A percentile compares a stretch with the other conserved stretches of the same genome.
Evolutionary conservation across 192 early-diverging fungal species (phyloP).

Genomic region (Podila horticola): DNA sequence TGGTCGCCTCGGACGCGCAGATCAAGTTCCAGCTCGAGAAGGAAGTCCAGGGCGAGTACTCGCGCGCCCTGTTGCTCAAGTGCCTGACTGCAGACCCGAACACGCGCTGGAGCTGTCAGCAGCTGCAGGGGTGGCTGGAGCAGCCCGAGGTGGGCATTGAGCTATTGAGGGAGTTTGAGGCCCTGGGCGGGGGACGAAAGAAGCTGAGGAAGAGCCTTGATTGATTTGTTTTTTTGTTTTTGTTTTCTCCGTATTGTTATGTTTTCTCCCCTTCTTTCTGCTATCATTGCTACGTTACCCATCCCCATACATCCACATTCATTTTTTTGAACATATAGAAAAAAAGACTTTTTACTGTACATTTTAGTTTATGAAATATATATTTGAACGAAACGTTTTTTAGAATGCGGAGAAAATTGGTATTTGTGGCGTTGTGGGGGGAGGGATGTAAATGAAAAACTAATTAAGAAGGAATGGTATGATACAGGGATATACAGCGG

Average conservation of each 20-base stretch:
- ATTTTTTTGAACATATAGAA: too few relatives aligned
- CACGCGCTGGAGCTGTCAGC: constrained; percentile 53
- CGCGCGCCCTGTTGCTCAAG: constrained; percentile 55
- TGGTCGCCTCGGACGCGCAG: constrained; percentile 57
- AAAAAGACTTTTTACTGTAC: too few relatives aligned
- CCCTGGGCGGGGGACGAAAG: constrained; percentile 42
- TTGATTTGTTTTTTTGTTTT: background rate
- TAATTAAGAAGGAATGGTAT: too few relatives aligned
- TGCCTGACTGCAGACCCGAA: constrained; percentile 57
- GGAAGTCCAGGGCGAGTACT: constrained; percentile 53
- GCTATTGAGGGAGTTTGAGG: constrained; percentile 63
- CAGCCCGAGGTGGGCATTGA: constrained; percentile 49
- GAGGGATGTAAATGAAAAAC: too few relatives aligned
- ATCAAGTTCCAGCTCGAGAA: constrained; percentile 61
- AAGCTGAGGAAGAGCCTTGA: constrained; percentile 46
- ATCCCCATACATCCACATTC: too few relatives aligned
- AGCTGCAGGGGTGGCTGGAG: constrained; percentile 59
- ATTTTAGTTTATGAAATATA: too few relatives aligned
- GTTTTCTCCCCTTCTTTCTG: background rate
- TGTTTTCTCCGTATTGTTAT: background rate
- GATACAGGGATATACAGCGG: background rate
- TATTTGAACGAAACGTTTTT: too few relatives aligned
- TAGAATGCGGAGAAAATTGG: too few relatives aligned
- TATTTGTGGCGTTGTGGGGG: too few relatives aligned
- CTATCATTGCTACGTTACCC: background rate